phyloP scores from a whole-genome alignment of 169 alveolate genomes.

The Cryptosporidium canis region DNA sequence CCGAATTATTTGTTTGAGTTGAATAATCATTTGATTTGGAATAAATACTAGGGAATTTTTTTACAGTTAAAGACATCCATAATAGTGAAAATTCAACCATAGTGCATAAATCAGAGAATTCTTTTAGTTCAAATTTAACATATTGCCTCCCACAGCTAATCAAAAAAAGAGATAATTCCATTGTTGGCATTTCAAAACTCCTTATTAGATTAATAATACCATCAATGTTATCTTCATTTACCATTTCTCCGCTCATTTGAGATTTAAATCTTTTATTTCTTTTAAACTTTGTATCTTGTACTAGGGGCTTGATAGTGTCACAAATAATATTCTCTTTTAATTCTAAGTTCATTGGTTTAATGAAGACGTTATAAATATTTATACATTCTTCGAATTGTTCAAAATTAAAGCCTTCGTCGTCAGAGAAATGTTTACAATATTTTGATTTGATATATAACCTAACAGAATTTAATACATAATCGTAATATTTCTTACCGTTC shows the following conservation, averaged over 20 bases:
- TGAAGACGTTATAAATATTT: too few species aligned
- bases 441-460: not conserved
- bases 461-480: not conserved
- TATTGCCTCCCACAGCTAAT: conserved; percentile 6
- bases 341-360: not conserved
- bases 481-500: conserved; percentile 12
- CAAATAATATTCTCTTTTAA: not conserved
- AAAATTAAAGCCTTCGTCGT: not conserved
- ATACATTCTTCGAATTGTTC: not conserved
- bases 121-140: conserved; percentile 22
- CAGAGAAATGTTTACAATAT: conserved; percentile 11
- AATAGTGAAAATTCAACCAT: conserved; percentile 22
- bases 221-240: conserved; percentile 37
- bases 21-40: not conserved
- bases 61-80: conserved; percentile 27
- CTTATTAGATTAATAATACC: not conserved
- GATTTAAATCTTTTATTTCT: conserved; percentile 40
- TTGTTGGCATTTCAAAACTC: conserved; percentile 32
- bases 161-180: conserved; percentile 17
- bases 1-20: not conserved
- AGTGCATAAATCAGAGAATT: not conserved
- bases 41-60: conserved; percentile 18
- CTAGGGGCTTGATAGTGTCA: not conserved
- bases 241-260: not conserved
- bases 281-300: not conserved